Conservation (phyloP, 352 stramenopile species). For the Lagenidium giganteum region DNA sequence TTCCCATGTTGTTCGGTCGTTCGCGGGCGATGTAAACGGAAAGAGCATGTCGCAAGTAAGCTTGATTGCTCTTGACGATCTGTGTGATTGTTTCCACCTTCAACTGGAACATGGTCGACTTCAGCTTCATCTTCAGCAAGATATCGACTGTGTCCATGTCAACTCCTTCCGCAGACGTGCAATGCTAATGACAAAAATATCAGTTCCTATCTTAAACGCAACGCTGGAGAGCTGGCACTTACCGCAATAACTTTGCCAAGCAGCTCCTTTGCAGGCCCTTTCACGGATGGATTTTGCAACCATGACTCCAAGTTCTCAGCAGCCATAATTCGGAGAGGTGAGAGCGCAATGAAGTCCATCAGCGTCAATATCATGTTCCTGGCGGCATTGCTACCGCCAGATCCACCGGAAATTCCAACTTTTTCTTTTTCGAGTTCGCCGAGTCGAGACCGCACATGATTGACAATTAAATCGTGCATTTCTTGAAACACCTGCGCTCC, state of each 20-base stretch:
- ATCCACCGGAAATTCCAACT: constrained; percentile 11
- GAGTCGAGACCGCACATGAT: constrained; percentile 57
- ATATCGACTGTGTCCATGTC: constrained; percentile 67
- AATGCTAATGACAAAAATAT: constrained; percentile 28
- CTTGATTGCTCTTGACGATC: constrained; percentile 60
- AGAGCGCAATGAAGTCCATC: constrained; percentile 53
- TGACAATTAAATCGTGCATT: constrained; percentile 61
- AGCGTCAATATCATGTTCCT: constrained; percentile 77
- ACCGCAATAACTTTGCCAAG: constrained; percentile 59
- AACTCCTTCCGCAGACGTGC: constrained; percentile 44
- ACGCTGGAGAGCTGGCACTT: constrained; percentile 1
- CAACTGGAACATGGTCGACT: constrained; percentile 85
- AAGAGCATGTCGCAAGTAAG: constrained; percentile 67
- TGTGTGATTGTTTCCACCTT: constrained; percentile 82
- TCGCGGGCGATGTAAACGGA: constrained; percentile 70
- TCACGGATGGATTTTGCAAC: constrained; percentile 77
- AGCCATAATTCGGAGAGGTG: constrained; percentile 55
- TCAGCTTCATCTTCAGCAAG: constrained; percentile 80
- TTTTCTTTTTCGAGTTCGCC: constrained; percentile 70
- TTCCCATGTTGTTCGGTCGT: constrained; percentile 75
- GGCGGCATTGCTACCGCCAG: constrained; percentile 43
- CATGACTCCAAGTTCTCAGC: constrained; percentile 74
- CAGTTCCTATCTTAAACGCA: neutral
- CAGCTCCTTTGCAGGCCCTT: constrained; percentile 65
- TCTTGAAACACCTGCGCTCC: constrained; percentile 32